Conservation (phyloP, 768 basidiomycete species). For the Lactarius tabidus region DNA sequence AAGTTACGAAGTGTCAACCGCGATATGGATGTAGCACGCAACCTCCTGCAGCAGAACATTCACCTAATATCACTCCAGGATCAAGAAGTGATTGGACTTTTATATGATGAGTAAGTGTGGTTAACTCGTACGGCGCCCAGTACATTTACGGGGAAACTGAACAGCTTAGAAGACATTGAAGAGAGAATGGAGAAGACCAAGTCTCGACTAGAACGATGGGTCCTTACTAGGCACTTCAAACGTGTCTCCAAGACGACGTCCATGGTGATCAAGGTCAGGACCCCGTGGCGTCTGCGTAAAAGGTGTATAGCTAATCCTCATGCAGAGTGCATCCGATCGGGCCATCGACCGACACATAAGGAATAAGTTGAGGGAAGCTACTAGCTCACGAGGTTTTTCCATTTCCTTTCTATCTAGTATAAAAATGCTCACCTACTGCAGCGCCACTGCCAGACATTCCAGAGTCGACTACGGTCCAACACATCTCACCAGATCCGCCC, state of each 20-base stretch:
- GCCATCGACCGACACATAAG: not conserved
- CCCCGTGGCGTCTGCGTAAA: not conserved
- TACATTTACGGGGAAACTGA: not conserved
- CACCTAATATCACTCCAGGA: not conserved
- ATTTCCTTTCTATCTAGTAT: not conserved
- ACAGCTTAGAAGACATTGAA: not conserved
- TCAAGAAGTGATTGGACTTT: not conserved
- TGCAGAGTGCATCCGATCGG: not conserved
- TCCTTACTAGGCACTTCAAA: not conserved
- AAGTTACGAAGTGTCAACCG: not conserved
- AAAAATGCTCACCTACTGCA: not conserved
- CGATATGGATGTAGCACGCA: not conserved
- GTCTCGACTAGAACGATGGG: not conserved
- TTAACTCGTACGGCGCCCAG: not conserved
- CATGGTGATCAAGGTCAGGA: conserved; percentile 32
- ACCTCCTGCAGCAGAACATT: not conserved
- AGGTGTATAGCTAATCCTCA: not conserved
- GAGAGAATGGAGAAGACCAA: not conserved
- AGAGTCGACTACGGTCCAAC: not conserved
- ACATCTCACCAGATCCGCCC: not conserved
- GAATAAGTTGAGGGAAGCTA: not conserved
- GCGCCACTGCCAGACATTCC: not conserved
- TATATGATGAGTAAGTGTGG: not conserved
- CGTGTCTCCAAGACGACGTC: conserved; percentile 22
- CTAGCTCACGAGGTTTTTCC: not conserved